Conservation (phyloP, 2,329 filamentous ascomycete genomes). For the Orbilia brochopaga region DNA sequence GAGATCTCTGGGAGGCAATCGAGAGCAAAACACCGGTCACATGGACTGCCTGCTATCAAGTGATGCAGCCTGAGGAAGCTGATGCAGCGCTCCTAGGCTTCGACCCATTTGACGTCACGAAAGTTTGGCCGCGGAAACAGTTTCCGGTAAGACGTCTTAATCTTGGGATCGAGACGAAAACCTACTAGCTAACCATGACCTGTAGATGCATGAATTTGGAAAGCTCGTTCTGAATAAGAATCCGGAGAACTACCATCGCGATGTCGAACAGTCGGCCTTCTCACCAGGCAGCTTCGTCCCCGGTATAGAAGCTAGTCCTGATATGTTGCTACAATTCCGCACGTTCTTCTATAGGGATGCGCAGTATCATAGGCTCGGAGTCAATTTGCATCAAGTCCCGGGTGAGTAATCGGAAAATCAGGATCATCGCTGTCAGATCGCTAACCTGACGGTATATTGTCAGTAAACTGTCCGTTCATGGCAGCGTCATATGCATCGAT, state of each 20-base stretch:
- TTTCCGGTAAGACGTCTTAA: conserved; percentile 60
- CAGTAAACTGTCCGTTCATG: conserved; percentile 61
- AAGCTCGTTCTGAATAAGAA: conserved; percentile 64
- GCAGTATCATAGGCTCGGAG: conserved; percentile 63
- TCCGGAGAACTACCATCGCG: conserved; percentile 63
- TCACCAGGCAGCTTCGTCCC: conserved; percentile 63
- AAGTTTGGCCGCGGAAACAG: conserved; percentile 62
- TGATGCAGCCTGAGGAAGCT: conserved; percentile 61
- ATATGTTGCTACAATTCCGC: conserved; percentile 62
- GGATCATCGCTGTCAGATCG: too few species aligned
- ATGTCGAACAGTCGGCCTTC: conserved; percentile 64
- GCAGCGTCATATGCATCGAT: conserved; percentile 60
- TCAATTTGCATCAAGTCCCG: conserved; percentile 64
- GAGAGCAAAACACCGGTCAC: conserved; percentile 59
- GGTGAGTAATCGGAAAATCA: conserved; percentile 31
- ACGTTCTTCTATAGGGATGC: conserved; percentile 64
- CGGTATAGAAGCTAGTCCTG: conserved; percentile 62
- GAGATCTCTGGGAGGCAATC: conserved; percentile 61
- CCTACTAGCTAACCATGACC: too few species aligned
- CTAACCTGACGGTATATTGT: not conserved
- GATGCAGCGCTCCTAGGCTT: conserved; percentile 63
- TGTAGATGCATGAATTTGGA: conserved; percentile 63
- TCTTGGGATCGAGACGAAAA: too few species aligned
- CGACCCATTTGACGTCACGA: conserved; percentile 64
- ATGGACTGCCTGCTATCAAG: conserved; percentile 61